Evolutionary conservation across 495 filamentous ascomycete genomes (phyloP), one percentile per base, ranked within the genome.

Genomic region (Hypoxylon crocopeplum): DNA sequence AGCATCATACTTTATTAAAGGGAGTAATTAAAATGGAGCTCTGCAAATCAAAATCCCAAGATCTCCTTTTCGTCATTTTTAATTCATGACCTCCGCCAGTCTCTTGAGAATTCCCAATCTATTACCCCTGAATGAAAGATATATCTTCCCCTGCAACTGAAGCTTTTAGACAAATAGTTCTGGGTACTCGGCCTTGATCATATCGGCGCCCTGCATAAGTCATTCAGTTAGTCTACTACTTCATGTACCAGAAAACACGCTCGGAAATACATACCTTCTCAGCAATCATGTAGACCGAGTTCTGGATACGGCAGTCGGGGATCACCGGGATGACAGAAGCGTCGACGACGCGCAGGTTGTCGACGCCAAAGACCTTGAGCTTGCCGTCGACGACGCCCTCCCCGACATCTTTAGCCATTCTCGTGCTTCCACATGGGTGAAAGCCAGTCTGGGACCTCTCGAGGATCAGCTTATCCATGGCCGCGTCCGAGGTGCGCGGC

Each of bases 371-470:
- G 6, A 86, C 83, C 47, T 72, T 75, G 15, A 85, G 77, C 58
- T 76, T 69, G 24, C 69, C 49, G 62, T 84, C 81, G 21, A 86
- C 84, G 0, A 82, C 82, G 13, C 81, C 83, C 44, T 83, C 72
- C 12, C 71, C 39, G 49, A 85, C 77, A 56, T 68, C 71, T 69
- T 81, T 81, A 29, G 75, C 73, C 38, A 86, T 71, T 40, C 84
- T 80, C 5, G 73, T 66, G 12, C 77, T 82, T 30, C 84, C 83
- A 45, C 80, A 85, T 15, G 83, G 83, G 62, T 83, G 82, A 72
- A 83, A 86, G 8, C 77, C 82, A 41, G 84, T 86, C 70, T 85
- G 82, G 33, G 70, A 77, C 15, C 83, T 73, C 59, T 85, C 82
- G 50, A 86, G 65, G 41, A 86, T 79, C 37, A 76, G 64, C 52